A percentile compares a stretch with the other conserved stretches of the same genome.
phyloP scores from a whole-genome alignment of 2,329 filamentous ascomycete species.

The Xylaria sp. region DNA sequence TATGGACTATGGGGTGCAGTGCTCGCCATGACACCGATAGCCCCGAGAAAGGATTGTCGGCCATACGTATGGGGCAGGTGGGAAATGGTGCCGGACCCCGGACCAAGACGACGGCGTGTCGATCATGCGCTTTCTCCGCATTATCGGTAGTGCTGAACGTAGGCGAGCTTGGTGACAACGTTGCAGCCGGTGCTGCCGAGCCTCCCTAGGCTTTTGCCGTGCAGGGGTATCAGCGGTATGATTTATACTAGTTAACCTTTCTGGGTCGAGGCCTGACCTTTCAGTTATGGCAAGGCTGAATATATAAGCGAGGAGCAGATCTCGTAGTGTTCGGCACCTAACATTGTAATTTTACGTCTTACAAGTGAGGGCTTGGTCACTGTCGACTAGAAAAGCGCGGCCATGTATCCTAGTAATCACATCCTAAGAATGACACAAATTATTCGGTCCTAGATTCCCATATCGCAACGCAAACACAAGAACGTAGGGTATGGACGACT shows the following conservation, averaged over 20 bases:
- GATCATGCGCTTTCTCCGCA: slow-evolving; percentile 11
- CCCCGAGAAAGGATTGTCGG: neutral
- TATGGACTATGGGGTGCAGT: neutral
- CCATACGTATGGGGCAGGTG: slow-evolving; percentile 20
- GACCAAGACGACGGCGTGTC: neutral
- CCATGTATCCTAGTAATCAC: neutral
- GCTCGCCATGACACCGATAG: slow-evolving; percentile 4
- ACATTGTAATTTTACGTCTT: neutral
- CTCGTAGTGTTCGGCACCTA: neutral
- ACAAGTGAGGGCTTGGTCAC: neutral
- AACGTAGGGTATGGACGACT: neutral
- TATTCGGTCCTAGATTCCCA: no score
- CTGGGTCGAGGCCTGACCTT: no score
- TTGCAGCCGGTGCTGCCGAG: neutral
- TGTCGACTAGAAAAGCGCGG: neutral
- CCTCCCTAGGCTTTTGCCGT: neutral
- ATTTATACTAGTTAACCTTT: no score
- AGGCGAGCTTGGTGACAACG: neutral
- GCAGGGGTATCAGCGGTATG: neutral
- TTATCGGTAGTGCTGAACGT: neutral
- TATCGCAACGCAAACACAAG: neutral
- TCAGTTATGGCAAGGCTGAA: neutral
- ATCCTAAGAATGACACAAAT: neutral
- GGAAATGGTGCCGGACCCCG: neutral
- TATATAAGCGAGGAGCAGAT: neutral